Percentiles rank a stretch among this genome's conserved stretches.
Conservation (phyloP, 257 asterid genomes). For the Rhazya stricta region DNA sequence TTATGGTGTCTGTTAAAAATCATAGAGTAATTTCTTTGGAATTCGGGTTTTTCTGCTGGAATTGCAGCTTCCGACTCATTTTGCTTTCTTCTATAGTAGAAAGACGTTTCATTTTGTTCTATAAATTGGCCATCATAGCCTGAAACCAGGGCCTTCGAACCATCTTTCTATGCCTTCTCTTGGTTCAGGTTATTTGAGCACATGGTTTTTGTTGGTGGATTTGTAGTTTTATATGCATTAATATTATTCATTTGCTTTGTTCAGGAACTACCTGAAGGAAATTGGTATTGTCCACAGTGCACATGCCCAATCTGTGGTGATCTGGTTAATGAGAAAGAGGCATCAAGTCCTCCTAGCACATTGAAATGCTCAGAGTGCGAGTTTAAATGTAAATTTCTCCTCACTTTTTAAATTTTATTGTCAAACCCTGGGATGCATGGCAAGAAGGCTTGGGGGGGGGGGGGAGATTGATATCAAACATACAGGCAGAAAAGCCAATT, state of each 20-base stretch:
- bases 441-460: constrained; percentile 11
- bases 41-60: not conserved
- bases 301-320: constrained; percentile 81
- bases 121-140: not conserved
- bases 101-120: not conserved
- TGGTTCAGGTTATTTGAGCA: not conserved
- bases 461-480: not conserved
- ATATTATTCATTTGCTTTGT: constrained; percentile 18
- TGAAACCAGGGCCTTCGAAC: not conserved
- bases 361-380: constrained; percentile 85
- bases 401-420: constrained; percentile 10
- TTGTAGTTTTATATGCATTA: constrained; percentile 7
- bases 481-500: not conserved
- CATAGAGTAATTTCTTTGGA: not conserved
- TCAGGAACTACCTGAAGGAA: constrained; percentile 97
- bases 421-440: not conserved
- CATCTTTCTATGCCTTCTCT: not conserved
- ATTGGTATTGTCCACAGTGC: constrained; percentile 96
- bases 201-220: not conserved
- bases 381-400: constrained; percentile 53
- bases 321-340: constrained; percentile 50
- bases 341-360: constrained; percentile 38
- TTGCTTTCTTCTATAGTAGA: not conserved
- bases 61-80: too few species aligned
- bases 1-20: not conserved